Evolutionary conservation across 139 green algal genomes (phyloP).

Genomic region (Volvox reticuliferus): DNA sequence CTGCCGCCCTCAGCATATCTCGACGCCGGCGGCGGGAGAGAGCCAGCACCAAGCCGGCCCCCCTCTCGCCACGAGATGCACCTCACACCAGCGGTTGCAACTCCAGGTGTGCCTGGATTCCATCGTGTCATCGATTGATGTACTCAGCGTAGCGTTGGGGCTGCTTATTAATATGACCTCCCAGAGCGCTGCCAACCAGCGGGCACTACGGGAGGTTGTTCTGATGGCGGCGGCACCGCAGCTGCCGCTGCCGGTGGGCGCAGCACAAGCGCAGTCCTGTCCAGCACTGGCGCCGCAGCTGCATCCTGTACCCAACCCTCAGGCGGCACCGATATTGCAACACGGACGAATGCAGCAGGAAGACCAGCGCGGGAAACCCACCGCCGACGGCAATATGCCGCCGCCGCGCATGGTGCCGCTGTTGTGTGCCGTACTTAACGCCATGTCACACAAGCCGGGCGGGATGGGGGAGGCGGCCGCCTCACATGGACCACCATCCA

Average conservation of each 20-base stretch:
- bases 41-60: background rate
- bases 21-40: background rate
- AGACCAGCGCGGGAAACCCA: background rate
- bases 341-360: background rate
- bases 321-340: background rate
- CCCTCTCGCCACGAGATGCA: background rate
- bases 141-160: slow-evolving; percentile 68
- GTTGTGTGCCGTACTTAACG: slow-evolving; percentile 66
- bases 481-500: background rate
- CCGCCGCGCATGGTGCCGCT: slow-evolving; percentile 55
- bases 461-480: background rate
- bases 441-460: background rate
- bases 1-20: slow-evolving; percentile 6
- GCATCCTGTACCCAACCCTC: no score
- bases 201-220: slow-evolving; percentile 27
- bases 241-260: background rate
- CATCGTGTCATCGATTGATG: slow-evolving; percentile 57
- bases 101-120: background rate
- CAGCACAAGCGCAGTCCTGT: background rate
- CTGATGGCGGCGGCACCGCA: slow-evolving; percentile 30
- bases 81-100: background rate
- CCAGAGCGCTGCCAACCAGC: slow-evolving; percentile 27
- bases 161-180: slow-evolving; percentile 83
- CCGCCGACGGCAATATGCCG: background rate
- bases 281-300: no score